A percentile compares a stretch with the other conserved stretches of the same genome.
These are phyloP conservation scores for Alternaria rosae DNA, from an alignment of 2,329 filamentous ascomycete species.

Conservation along the genomic window DNA sequence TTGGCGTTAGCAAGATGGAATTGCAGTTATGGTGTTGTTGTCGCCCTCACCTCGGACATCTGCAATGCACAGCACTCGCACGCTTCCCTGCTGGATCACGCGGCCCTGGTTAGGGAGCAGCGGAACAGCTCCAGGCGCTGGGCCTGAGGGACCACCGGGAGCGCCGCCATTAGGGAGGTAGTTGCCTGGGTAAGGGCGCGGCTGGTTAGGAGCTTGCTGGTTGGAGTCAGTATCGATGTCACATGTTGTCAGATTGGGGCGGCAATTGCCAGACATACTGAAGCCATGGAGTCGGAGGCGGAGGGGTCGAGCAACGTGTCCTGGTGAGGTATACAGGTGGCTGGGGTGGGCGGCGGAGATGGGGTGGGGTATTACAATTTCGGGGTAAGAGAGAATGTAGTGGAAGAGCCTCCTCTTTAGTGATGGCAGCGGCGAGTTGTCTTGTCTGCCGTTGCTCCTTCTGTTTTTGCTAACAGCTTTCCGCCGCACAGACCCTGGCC, in stretches of 20 bases:
- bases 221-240: slow-evolving; percentile 30
- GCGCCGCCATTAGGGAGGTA: slow-evolving; percentile 58
- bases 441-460: slow-evolving; percentile 28
- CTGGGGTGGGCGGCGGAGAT: slow-evolving; percentile 12
- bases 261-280: slow-evolving; percentile 34
- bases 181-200: slow-evolving; percentile 58
- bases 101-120: slow-evolving; percentile 62
- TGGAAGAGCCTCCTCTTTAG: slow-evolving; percentile 33
- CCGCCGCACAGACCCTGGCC: slow-evolving; percentile 16
- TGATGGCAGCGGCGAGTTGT: slow-evolving; percentile 38
- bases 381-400: slow-evolving; percentile 16
- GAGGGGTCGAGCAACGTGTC: slow-evolving; percentile 31
- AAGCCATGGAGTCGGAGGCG: slow-evolving; percentile 45
- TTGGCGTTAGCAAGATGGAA: slow-evolving; percentile 14
- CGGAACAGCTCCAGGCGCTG: slow-evolving; percentile 54
- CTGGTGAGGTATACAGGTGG: slow-evolving; percentile 21
- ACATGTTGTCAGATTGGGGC: slow-evolving; percentile 12
- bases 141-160: slow-evolving; percentile 50
- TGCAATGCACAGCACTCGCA: slow-evolving; percentile 60
- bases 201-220: slow-evolving; percentile 60
- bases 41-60: slow-evolving; percentile 58
- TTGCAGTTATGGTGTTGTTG: fast-evolving
- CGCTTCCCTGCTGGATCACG: slow-evolving; percentile 59
- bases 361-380: slow-evolving; percentile 13
- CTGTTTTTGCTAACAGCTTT: slow-evolving; percentile 43